These are phyloP conservation scores for Picea glauca DNA, from an alignment of 75 land plant species.

Conservation along the genomic window DNA sequence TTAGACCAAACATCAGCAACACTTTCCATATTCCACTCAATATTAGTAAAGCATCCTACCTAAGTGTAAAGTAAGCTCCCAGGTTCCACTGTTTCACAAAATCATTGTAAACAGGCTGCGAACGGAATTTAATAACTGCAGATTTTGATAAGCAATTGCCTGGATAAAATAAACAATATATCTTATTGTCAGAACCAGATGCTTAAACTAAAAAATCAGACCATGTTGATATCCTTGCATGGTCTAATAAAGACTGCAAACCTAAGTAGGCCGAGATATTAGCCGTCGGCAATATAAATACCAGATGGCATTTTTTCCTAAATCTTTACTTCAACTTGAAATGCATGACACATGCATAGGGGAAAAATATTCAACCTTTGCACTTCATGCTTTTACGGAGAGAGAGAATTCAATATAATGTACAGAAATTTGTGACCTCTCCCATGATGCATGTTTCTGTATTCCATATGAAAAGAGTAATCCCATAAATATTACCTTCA, in stretches of 20 bases:
- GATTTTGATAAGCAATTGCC: constrained; percentile 88
- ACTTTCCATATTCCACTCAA: neutral
- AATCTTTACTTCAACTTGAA: neutral
- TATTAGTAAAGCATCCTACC: constrained; percentile 35
- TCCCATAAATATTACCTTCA: constrained; percentile 57
- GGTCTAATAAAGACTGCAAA: neutral
- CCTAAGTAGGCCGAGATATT: neutral
- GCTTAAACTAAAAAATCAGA: neutral
- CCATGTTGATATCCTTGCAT: neutral
- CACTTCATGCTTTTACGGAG: neutral
- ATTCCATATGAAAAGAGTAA: neutral
- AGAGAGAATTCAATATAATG: neutral
- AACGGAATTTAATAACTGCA: constrained; percentile 69
- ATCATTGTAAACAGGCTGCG: constrained; percentile 64
- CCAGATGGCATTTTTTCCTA: neutral
- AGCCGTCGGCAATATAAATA: neutral
- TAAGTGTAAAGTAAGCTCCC: constrained; percentile 84
- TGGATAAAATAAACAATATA: constrained; percentile 29
- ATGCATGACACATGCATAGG: neutral
- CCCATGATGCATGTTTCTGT: neutral
- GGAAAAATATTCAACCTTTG: neutral
- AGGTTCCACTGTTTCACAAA: constrained; percentile 93
- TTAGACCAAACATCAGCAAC: neutral
- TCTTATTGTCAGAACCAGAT: no score
- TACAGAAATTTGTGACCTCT: neutral